Evolutionary conservation across 306 rosid genomes (phyloP).

Genomic region (Casuarina cunninghamiana): DNA sequence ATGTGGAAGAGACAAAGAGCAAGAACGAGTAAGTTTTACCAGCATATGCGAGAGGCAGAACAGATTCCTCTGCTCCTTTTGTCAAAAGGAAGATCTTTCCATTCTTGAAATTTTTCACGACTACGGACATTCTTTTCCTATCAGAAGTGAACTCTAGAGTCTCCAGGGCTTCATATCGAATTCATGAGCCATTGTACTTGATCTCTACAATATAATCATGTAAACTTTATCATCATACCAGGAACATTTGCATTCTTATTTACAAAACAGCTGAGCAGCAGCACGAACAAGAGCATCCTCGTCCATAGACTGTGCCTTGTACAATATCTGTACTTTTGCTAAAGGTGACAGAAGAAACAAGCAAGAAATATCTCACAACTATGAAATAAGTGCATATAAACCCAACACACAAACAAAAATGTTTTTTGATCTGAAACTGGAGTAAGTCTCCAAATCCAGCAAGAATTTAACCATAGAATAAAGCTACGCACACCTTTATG

Average conservation of each 20-base stretch:
- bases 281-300: slow-evolving; percentile 98
- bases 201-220: slow-evolving; percentile 62
- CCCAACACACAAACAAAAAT: slow-evolving; percentile 4
- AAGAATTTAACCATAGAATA: slow-evolving; percentile 5
- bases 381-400: neutral
- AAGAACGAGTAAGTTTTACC: slow-evolving; percentile 44
- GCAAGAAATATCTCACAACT: slow-evolving; percentile 27
- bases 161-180: slow-evolving; percentile 81
- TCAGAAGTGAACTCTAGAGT: slow-evolving; percentile 94
- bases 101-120: slow-evolving; percentile 79
- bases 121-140: slow-evolving; percentile 96
- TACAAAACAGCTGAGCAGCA: slow-evolving; percentile 73
- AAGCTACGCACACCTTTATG: slow-evolving; percentile 60
- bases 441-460: slow-evolving; percentile 11
- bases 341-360: slow-evolving; percentile 30
- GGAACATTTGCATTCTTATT: slow-evolving; percentile 66
- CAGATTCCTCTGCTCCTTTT: slow-evolving; percentile 97
- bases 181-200: slow-evolving; percentile 63
- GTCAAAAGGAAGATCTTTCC: slow-evolving; percentile 84
- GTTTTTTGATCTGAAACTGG: slow-evolving; percentile 3
- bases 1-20: slow-evolving; percentile 22
- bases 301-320: slow-evolving; percentile 97
- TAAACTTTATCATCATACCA: slow-evolving; percentile 37
- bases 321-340: slow-evolving; percentile 84
- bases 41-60: slow-evolving; percentile 71